Conservation (phyloP, 176 grass and related monocot species). For the sorghum (Sorghum bicolor) region DNA sequence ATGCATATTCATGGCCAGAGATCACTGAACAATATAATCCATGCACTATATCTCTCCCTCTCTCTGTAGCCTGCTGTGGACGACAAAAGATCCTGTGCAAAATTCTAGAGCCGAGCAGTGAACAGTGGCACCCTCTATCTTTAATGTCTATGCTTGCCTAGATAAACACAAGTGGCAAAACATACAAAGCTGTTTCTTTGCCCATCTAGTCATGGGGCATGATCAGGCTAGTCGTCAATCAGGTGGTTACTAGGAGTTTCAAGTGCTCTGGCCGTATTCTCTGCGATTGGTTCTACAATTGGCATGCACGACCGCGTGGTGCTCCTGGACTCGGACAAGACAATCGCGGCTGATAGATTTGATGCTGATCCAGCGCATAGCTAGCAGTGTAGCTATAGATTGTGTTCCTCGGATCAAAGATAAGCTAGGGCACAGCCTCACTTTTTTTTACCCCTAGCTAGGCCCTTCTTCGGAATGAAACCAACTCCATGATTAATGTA, state of each 20-base stretch:
- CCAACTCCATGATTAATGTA: too few species aligned
- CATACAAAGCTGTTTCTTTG: constrained; percentile 23
- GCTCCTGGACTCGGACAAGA: constrained; percentile 38
- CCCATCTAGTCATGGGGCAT: constrained; percentile 38
- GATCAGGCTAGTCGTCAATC: not conserved
- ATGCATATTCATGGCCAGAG: not conserved
- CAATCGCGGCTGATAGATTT: constrained; percentile 42
- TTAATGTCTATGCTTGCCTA: not conserved
- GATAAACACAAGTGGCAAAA: constrained; percentile 3
- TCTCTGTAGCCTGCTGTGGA: not conserved
- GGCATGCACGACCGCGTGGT: constrained; percentile 35
- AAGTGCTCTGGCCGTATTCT: constrained; percentile 29
- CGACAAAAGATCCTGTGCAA: constrained; percentile 17
- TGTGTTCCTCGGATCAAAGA: not conserved
- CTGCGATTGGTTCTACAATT: constrained; percentile 16
- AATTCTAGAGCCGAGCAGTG: not conserved
- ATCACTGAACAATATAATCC: too few species aligned
- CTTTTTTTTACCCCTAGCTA: not conserved
- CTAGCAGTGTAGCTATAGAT: not conserved
- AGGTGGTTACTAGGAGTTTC: constrained; percentile 15
- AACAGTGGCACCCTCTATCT: not conserved
- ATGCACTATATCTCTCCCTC: not conserved
- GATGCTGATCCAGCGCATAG: constrained; percentile 14
- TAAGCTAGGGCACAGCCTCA: not conserved
- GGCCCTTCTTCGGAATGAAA: not conserved